Percentiles rank a stretch among this genome's conserved stretches.
Conservation (phyloP, 2,329 filamentous ascomycete genomes). For the Xylariomycetidae sp. region DNA sequence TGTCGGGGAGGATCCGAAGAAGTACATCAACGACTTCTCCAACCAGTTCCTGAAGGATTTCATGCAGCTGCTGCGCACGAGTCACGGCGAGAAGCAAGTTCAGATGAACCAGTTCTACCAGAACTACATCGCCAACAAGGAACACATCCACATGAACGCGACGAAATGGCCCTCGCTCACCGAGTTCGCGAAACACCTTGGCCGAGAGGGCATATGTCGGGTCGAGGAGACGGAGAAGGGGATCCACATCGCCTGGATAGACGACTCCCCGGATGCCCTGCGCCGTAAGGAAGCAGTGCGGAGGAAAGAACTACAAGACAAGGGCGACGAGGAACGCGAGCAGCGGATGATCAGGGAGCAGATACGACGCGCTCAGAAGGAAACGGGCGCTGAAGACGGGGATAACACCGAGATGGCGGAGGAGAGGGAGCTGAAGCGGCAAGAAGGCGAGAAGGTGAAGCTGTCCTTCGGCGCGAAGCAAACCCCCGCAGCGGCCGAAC, state of each 20-base stretch:
- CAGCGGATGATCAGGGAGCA: conserved; percentile 67
- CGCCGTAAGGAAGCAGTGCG: conserved; percentile 73
- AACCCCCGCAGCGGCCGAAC: no score
- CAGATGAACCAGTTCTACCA: conserved; percentile 94
- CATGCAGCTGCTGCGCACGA: conserved; percentile 68
- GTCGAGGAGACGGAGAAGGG: conserved; percentile 89
- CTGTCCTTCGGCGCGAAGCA: conserved; percentile 58
- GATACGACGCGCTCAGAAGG: conserved; percentile 67
- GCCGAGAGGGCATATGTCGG: conserved; percentile 78
- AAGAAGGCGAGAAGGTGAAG: conserved; percentile 72
- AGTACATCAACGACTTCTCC: conserved; percentile 77
- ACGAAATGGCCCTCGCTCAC: conserved; percentile 85
- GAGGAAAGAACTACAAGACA: conserved; percentile 81
- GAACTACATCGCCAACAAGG: conserved; percentile 81
- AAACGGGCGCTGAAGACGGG: conserved; percentile 37
- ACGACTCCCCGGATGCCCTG: conserved; percentile 83
- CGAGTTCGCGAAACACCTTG: conserved; percentile 84
- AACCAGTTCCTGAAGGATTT: conserved; percentile 80
- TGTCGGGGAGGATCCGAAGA: conserved; percentile 82
- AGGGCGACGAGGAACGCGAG: conserved; percentile 15
- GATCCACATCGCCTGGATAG: conserved; percentile 82
- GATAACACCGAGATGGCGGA: conserved; percentile 36
- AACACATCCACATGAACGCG: conserved; percentile 90
- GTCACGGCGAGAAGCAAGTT: conserved; percentile 86
- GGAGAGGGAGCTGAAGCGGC: conserved; percentile 48